Conservation (phyloP, 768 basidiomycete genomes). For the Boletus coccyginus region DNA sequence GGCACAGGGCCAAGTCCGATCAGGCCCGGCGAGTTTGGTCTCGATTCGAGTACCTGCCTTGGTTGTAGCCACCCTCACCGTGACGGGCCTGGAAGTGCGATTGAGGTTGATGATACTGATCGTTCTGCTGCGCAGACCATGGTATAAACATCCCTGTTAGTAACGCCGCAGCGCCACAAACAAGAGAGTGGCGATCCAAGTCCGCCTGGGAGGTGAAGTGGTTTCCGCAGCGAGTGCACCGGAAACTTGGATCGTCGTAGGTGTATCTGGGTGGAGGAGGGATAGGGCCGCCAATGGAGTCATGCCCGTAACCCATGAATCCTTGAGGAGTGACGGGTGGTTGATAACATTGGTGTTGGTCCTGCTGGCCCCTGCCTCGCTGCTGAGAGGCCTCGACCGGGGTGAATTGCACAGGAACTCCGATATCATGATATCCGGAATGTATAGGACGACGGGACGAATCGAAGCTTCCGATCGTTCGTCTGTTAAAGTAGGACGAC, state of each 20-base stretch:
- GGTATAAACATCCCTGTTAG: constrained; percentile 14
- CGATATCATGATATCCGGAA: not conserved
- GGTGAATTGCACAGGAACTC: not conserved
- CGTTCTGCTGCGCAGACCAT: constrained; percentile 1
- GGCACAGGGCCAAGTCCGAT: not conserved
- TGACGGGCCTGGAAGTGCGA: not conserved
- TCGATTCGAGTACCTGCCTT: not conserved
- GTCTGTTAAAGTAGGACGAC: constrained; percentile 8
- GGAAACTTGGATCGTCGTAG: not conserved
- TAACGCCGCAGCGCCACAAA: constrained; percentile 13
- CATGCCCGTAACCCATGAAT: not conserved
- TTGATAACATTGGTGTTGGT: not conserved
- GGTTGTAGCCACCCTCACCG: not conserved
- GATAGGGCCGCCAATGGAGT: not conserved
- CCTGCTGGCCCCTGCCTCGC: not conserved
- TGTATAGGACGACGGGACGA: not conserved
- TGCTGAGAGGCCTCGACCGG: not conserved
- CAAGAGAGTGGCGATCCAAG: constrained; percentile 5
- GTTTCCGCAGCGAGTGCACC: constrained; percentile 16
- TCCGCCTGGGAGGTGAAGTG: constrained; percentile 7
- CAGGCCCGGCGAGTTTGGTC: not conserved
- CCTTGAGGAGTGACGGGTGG: not conserved
- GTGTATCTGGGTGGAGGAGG: not conserved
- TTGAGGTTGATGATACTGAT: not conserved
- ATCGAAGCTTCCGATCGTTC: not conserved